Conservation (phyloP, 768 basidiomycete genomes). For the Boletus barrowsii region DNA sequence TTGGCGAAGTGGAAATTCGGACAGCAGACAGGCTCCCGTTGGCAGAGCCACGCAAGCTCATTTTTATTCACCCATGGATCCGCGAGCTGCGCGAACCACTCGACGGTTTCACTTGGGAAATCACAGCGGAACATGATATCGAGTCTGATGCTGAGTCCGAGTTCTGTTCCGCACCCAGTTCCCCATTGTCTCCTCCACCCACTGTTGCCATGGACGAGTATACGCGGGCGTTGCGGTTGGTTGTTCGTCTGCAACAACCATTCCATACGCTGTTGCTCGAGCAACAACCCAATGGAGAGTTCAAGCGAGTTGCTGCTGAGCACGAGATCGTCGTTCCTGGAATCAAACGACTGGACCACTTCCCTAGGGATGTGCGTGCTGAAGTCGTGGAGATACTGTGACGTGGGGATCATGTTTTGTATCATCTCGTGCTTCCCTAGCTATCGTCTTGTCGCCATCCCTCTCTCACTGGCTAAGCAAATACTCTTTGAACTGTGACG, state of each 20-base stretch:
- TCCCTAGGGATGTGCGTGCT: neutral
- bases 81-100: neutral
- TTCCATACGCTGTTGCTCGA: neutral
- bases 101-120: neutral
- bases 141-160: neutral
- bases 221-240: neutral
- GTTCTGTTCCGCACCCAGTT: neutral
- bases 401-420: neutral
- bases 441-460: too few species aligned
- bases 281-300: neutral
- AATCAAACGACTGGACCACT: neutral
- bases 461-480: too few species aligned
- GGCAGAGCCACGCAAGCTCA: neutral
- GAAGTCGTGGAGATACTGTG: neutral
- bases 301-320: neutral
- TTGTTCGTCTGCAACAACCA: neutral
- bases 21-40: neutral
- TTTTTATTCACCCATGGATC: slow-evolving; percentile 7
- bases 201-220: neutral
- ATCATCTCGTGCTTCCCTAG: too few species aligned
- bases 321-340: neutral
- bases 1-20: neutral
- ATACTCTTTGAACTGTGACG: too few species aligned
- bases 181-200: neutral
- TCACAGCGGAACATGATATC: neutral